These are phyloP conservation scores for Letharia columbiana DNA, from an alignment of 495 filamentous ascomycete species.

Conservation along the genomic window DNA sequence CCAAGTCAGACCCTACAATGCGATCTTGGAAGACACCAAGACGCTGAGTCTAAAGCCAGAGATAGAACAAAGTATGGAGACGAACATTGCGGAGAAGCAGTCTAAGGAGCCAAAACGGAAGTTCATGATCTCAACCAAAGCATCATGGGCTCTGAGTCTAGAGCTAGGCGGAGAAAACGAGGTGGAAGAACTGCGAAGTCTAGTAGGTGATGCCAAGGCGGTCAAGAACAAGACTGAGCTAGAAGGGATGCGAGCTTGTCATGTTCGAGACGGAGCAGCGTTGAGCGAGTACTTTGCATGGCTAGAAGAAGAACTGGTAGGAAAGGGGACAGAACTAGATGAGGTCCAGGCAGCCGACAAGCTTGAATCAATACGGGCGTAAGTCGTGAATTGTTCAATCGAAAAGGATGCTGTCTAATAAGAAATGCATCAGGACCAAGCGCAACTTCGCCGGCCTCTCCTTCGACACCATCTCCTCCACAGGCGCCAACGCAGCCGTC, in stretches of 20 bases:
- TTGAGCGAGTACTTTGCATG: constrained; percentile 91
- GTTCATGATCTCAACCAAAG: constrained; percentile 79
- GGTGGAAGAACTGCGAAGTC: constrained; percentile 81
- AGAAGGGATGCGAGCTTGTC: constrained; percentile 87
- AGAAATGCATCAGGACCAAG: constrained; percentile 48
- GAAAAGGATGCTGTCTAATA: not conserved
- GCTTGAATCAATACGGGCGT: constrained; percentile 68
- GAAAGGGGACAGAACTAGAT: constrained; percentile 65
- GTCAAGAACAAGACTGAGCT: constrained; percentile 90
- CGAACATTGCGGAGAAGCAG: constrained; percentile 25
- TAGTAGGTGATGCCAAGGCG: constrained; percentile 90
- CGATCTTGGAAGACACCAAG: constrained; percentile 70
- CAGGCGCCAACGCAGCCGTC: constrained; percentile 87
- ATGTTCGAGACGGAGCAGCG: constrained; percentile 90
- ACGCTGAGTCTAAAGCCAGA: constrained; percentile 44
- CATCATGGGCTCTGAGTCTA: constrained; percentile 87
- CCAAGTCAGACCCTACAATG: constrained; percentile 70
- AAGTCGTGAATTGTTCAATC: constrained; percentile 10
- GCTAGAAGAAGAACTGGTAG: constrained; percentile 80
- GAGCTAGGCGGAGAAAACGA: constrained; percentile 80
- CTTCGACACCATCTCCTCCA: constrained; percentile 94
- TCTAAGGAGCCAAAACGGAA: constrained; percentile 45
- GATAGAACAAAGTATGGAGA: constrained; percentile 30
- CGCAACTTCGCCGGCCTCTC: constrained; percentile 77
- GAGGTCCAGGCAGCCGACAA: constrained; percentile 89